Base-by-base conservation (phyloP, 305 asterid species). In the Caryopteris hybrid region DNA sequence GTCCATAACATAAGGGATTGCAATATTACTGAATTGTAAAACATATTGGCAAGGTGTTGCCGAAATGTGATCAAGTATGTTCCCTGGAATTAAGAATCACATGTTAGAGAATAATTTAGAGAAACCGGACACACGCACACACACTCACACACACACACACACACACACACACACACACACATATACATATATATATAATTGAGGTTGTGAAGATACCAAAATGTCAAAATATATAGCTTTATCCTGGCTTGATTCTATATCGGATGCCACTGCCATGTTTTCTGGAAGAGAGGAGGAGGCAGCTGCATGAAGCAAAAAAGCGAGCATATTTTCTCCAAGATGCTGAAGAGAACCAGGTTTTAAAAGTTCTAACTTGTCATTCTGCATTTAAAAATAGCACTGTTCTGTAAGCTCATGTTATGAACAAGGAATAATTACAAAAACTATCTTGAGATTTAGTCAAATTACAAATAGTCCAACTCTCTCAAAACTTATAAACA, bases 341-440 rank as follows among this genome's bases (percentile, higher is more conserved):
- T 94, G 98, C 84, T 94, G 99, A 70, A 94, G 97, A 72, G 97
- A 89, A 79, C 98, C 99, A 59, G 98, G 96, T 75, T 65, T 85
- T 88, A 94, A 71, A 64, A 94, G 95, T 66, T 80, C 57, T 66
- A 94, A 76, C 81, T 80, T 85, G 82, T 94, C 99, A 78, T 94
- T 91, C 99, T 94, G 95, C 87, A 84, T 12, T 61, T 13, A 69
- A 33, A 70, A 33, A 18, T 34, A 46, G 41, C 23, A 18, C 22
- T 33, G 48, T 45, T 34, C 13, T 27, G 18, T 66, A 72, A 77
- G 57, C 53, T 69, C 59, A 33, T 55, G n/a, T 54, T 46, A 20
- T 46, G 18, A 33, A 46, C 17, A 69, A 58, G 20, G 6, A 13
- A 13, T 13, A 36, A 4, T 5, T 36, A 36, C 41, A 36, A 36